Conservation (phyloP, 2,329 filamentous ascomycete genomes). For the Xylariaceae sp. region DNA sequence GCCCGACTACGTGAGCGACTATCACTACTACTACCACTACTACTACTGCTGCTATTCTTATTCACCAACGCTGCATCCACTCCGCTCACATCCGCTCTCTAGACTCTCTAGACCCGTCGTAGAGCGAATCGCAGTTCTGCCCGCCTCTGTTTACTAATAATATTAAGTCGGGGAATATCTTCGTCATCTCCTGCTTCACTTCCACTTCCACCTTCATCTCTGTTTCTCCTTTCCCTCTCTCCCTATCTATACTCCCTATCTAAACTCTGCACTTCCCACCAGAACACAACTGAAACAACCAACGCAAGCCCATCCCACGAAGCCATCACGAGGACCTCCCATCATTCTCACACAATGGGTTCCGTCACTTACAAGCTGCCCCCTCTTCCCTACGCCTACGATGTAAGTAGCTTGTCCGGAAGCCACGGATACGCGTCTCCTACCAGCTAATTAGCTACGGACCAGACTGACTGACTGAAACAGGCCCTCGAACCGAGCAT, state of each 20-base stretch:
- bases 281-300: background rate
- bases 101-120: too few relatives aligned
- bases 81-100: background rate
- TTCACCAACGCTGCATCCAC: background rate
- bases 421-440: too few relatives aligned
- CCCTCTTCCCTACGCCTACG: slow-evolving; percentile 61
- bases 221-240: background rate
- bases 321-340: background rate
- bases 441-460: too few relatives aligned
- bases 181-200: background rate
- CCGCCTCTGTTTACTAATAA: background rate
- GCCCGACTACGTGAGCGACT: too few relatives aligned
- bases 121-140: background rate
- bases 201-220: background rate
- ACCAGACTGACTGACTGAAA: background rate
- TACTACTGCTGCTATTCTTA: background rate
- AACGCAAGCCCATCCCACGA: too few relatives aligned
- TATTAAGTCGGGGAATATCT: background rate
- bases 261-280: background rate
- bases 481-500: slow-evolving; percentile 69
- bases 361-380: slow-evolving; percentile 56
- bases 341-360: slow-evolving; percentile 28
- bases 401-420: slow-evolving; percentile 46
- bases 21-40: too few relatives aligned
- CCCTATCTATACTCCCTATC: background rate